phyloP scores from a whole-genome alignment of 345 rosid species.

The Populus euphratica region DNA sequence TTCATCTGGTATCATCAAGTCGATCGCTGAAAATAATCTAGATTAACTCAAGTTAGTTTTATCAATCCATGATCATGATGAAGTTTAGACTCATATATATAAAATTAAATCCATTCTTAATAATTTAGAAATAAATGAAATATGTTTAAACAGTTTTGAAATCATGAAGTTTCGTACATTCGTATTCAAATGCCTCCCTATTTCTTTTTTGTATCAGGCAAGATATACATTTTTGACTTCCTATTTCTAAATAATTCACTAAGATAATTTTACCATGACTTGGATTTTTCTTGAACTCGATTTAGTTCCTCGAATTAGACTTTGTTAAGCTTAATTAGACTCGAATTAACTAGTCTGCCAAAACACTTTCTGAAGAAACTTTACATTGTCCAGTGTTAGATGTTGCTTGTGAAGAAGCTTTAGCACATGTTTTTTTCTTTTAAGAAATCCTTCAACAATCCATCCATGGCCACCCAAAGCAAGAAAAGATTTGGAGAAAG shows the following conservation, averaged over 20 bases:
- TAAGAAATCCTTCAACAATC: neutral
- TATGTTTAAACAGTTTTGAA: neutral
- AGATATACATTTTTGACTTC: too few species aligned
- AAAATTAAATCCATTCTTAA: neutral
- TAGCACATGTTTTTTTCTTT: neutral
- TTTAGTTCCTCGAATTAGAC: neutral
- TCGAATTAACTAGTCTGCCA: neutral
- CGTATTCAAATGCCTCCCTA: too few species aligned
- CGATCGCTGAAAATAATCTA: too few species aligned
- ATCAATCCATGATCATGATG: too few species aligned
- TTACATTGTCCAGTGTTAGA: neutral
- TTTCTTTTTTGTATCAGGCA: too few species aligned
- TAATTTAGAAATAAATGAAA: neutral
- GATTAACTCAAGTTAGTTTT: accelerated
- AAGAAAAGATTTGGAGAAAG: neutral
- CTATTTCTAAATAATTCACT: too few species aligned
- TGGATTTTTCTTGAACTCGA: neutral
- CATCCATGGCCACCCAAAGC: neutral
- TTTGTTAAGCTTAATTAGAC: neutral
- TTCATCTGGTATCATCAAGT: too few species aligned
- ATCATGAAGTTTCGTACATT: neutral
- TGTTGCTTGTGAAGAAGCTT: neutral
- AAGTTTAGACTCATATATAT: too few species aligned
- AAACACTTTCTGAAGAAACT: neutral
- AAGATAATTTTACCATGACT: too few species aligned